These are phyloP conservation scores for Spergularia azorica DNA, from an alignment of 179 eudicot species.

Conservation along the genomic window DNA sequence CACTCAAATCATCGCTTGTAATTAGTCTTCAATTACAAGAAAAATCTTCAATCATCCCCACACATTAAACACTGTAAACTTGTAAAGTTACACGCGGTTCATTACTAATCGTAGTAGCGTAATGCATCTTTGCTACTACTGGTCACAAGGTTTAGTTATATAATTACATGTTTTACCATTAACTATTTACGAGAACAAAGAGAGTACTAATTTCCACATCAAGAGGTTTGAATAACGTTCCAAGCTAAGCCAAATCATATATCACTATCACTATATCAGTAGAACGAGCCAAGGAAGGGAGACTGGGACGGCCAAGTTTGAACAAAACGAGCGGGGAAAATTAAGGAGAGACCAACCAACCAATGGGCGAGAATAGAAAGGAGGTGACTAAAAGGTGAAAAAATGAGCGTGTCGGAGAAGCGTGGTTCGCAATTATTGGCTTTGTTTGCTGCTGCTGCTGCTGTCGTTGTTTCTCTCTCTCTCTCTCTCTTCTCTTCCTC, in stretches of 20 bases:
- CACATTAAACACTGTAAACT: too few relatives aligned
- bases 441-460: neutral
- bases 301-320: neutral
- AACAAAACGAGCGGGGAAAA: slow-evolving; percentile 7
- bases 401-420: slow-evolving; percentile 22
- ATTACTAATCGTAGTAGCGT: too few relatives aligned
- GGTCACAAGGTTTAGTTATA: too few relatives aligned
- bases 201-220: too few relatives aligned
- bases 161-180: too few relatives aligned
- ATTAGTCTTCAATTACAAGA: too few relatives aligned
- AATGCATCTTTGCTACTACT: too few relatives aligned
- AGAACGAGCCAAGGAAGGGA: neutral
- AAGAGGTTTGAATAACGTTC: neutral
- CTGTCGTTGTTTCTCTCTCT: neutral
- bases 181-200: too few relatives aligned
- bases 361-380: neutral
- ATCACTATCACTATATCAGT: too few relatives aligned
- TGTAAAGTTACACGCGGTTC: too few relatives aligned
- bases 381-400: neutral
- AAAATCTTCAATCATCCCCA: neutral
- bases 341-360: neutral
- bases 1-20: neutral
- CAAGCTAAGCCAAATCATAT: too few relatives aligned
- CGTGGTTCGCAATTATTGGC: slow-evolving; percentile 33
- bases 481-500: neutral